A percentile compares a stretch with the other conserved stretches of the same genome.
Conservation (phyloP, 116 monocot genomes). For the Cymodocea nodosa region DNA sequence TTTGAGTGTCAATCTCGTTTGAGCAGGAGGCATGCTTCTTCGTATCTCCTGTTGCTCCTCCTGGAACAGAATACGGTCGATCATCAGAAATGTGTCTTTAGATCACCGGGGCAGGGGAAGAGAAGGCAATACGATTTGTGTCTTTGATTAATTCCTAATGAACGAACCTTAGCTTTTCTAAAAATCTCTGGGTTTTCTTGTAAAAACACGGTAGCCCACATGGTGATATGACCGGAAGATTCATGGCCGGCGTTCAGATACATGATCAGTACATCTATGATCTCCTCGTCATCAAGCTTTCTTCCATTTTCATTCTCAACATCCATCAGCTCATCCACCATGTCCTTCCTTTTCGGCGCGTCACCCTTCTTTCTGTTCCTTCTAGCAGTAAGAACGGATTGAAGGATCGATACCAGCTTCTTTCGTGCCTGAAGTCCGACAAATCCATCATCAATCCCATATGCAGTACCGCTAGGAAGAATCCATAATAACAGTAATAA, state of each 20-base stretch:
- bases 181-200: slow-evolving; percentile 63
- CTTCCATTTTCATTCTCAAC: slow-evolving; percentile 60
- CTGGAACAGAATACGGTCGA: slow-evolving; percentile 25
- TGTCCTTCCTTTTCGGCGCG: slow-evolving; percentile 27
- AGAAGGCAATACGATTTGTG: not conserved
- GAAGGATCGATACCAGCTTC: slow-evolving; percentile 53
- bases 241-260: slow-evolving; percentile 99
- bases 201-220: slow-evolving; percentile 92
- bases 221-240: slow-evolving; percentile 88
- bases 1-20: slow-evolving; percentile 59
- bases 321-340: slow-evolving; percentile 82
- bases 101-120: no score
- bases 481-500: not conserved
- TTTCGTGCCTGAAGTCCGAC: slow-evolving; percentile 44
- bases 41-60: slow-evolving; percentile 87
- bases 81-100: no score
- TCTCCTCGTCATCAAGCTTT: slow-evolving; percentile 70
- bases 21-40: slow-evolving; percentile 32
- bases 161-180: slow-evolving; percentile 63
- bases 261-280: slow-evolving; percentile 84
- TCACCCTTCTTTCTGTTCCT: slow-evolving; percentile 20
- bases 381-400: slow-evolving; percentile 50
- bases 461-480: not conserved
- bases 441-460: not conserved
- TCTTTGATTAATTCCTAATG: not conserved